phyloP scores from a whole-genome alignment of 257 asterid species.

The Solanum piurae region DNA sequence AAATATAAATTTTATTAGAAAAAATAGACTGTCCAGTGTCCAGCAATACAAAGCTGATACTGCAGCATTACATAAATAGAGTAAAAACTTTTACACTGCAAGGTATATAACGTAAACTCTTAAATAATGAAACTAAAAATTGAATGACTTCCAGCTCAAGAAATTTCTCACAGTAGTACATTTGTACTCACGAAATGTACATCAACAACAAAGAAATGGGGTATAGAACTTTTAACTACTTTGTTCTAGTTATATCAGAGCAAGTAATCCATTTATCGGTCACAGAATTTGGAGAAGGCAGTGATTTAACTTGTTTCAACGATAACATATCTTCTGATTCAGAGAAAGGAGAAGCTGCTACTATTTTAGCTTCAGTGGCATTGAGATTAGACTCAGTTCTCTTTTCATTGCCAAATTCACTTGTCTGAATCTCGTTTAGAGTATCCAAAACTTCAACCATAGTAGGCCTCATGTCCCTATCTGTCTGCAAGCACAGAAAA shows the following conservation, averaged over 20 bases:
- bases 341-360: not conserved
- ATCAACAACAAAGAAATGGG: not conserved
- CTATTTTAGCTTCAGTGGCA: not conserved
- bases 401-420: not conserved
- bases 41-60: not conserved
- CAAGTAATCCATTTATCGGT: not conserved
- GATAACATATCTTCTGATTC: not conserved
- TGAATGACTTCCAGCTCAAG: not conserved
- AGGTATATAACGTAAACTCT: not conserved
- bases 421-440: not conserved
- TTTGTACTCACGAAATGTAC: not conserved
- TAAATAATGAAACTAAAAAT: not conserved
- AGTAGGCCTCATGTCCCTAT: not conserved
- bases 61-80: not conserved
- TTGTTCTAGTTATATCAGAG: not conserved
- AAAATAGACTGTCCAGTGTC: not conserved
- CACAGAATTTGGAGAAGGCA: not conserved
- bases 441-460: not conserved
- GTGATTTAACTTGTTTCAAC: not conserved
- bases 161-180: not conserved
- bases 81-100: not conserved
- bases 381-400: not conserved
- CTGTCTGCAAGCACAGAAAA: not conserved
- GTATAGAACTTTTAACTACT: not conserved
- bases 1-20: not conserved